Percentiles rank a stretch among this genome's conserved stretches.
phyloP scores from a whole-genome alignment of 225 moss, liverwort and hornwort species.

The Bryum argenteum region DNA sequence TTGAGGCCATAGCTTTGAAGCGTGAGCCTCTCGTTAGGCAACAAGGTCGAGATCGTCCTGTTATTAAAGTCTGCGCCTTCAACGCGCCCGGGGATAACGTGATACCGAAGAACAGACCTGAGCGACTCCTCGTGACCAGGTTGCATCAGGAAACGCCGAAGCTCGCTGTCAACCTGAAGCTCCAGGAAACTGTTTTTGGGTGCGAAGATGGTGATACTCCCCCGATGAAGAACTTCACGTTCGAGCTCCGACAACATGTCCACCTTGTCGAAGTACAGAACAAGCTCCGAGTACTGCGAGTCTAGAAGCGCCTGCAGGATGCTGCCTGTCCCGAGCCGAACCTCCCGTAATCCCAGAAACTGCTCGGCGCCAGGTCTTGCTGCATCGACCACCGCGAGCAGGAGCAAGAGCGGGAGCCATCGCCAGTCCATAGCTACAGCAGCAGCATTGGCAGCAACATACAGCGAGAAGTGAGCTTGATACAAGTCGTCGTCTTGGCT shows the following conservation, averaged over 20 bases:
- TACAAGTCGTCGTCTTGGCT: neutral
- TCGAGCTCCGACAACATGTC: constrained; percentile 85
- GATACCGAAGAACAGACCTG: constrained; percentile 65
- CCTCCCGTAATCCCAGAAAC: constrained; percentile 42
- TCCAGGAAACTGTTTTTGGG: constrained; percentile 63
- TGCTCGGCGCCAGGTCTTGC: neutral
- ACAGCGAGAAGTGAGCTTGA: neutral
- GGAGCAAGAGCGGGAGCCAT: constrained; percentile 37
- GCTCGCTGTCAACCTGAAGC: constrained; percentile 49
- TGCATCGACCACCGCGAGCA: neutral
- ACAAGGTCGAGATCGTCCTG: constrained; percentile 42
- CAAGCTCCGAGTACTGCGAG: constrained; percentile 88
- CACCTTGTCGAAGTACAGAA: constrained; percentile 78
- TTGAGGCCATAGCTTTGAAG: constrained; percentile 52
- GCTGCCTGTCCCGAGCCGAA: constrained; percentile 56
- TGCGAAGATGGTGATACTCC: constrained; percentile 72
- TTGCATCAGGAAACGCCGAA: constrained; percentile 69
- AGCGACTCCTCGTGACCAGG: constrained; percentile 64
- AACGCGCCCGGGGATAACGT: constrained; percentile 58
- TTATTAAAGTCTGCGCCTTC: constrained; percentile 60
- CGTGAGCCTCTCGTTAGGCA: constrained; percentile 30
- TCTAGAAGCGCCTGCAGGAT: constrained; percentile 79
- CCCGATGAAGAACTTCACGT: constrained; percentile 55
- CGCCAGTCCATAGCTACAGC: constrained; percentile 45
- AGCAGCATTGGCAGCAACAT: neutral